Percentiles rank a stretch among this genome's conserved stretches.
Evolutionary conservation across 306 rosid genomes (phyloP).

Genomic region (Cyamopsis tetragonoloba): DNA sequence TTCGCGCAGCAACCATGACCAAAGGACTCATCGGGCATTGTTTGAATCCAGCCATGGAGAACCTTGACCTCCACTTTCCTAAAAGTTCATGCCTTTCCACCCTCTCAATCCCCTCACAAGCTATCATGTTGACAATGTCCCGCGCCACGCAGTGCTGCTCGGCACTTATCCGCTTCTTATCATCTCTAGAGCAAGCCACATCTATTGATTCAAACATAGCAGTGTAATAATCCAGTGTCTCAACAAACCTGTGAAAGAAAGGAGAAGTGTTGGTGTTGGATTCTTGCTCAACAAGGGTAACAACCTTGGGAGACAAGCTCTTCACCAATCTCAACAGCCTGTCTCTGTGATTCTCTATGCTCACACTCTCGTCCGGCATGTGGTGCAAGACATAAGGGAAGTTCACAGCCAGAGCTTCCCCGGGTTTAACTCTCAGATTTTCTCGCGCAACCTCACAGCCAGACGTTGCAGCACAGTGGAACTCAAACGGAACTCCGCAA

Average conservation of each 20-base stretch:
- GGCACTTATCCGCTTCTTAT: conserved; percentile 58
- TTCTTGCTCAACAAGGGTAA: conserved; percentile 85
- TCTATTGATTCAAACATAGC: conserved; percentile 92
- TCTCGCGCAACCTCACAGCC: conserved; percentile 52
- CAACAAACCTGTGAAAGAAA: conserved; percentile 53
- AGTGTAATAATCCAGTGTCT: conserved; percentile 62
- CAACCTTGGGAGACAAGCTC: conserved; percentile 74
- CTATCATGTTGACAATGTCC: conserved; percentile 92
- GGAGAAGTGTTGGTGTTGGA: conserved; percentile 92
- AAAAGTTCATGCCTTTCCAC: conserved; percentile 81
- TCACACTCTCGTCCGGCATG: conserved; percentile 95
- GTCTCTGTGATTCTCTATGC: conserved; percentile 76
- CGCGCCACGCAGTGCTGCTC: conserved; percentile 87
- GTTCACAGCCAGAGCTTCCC: conserved; percentile 73
- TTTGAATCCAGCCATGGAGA: conserved; percentile 70
- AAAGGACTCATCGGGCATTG: conserved; percentile 48
- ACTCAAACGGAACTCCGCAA: conserved; percentile 61
- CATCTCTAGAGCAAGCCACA: conserved; percentile 43
- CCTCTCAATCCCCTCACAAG: conserved; percentile 82
- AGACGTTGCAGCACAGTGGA: conserved; percentile 63
- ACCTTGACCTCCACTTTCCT: conserved; percentile 73
- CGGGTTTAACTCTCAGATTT: conserved; percentile 40
- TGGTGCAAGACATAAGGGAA: conserved; percentile 82
- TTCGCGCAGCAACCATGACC: conserved; percentile 32
- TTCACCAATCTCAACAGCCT: conserved; percentile 66